Percentiles rank a stretch among this genome's conserved stretches.
These are phyloP conservation scores for Botryotinia narcissicola DNA, from an alignment of 2,329 filamentous ascomycete genomes.

Conservation along the genomic window DNA sequence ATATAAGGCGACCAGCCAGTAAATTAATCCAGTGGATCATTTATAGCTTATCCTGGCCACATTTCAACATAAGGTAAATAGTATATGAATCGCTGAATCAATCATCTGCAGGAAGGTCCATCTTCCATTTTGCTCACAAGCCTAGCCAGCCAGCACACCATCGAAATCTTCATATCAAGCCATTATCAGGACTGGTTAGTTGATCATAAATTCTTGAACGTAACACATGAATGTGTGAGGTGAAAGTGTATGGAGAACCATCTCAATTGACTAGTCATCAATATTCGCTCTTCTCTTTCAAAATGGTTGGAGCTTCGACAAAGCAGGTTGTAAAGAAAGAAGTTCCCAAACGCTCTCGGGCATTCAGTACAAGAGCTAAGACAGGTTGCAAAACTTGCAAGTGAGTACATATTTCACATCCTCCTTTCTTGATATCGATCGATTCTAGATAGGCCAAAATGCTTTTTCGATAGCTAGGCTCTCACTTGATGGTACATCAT, in stretches of 20 bases:
- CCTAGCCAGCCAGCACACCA: background rate
- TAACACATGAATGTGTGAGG: background rate
- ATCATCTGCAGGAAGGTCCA: background rate
- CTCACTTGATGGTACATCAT: background rate
- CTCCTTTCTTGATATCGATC: background rate
- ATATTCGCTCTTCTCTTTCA: background rate
- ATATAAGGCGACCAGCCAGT: background rate
- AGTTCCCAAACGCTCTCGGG: constrained; percentile 14
- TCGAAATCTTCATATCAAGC: background rate
- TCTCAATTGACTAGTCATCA: background rate
- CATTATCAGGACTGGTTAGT: background rate
- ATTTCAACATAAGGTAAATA: background rate
- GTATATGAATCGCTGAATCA: constrained; percentile 6
- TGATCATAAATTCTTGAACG: background rate
- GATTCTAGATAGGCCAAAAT: too few relatives aligned
- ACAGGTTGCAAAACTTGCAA: constrained; percentile 26
- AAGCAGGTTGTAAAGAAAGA: constrained; percentile 3
- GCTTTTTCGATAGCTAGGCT: background rate
- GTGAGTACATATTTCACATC: constrained; percentile 9
- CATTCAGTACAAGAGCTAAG: constrained; percentile 20
- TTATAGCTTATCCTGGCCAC: background rate
- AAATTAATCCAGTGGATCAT: constrained; percentile 1
- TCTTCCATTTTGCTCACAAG: background rate
- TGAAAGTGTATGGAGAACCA: background rate
- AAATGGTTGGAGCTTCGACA: constrained; percentile 1